These are phyloP conservation scores for Phalaenopsis aphrodite DNA, from an alignment of 106 monocot species.

Conservation along the genomic window DNA sequence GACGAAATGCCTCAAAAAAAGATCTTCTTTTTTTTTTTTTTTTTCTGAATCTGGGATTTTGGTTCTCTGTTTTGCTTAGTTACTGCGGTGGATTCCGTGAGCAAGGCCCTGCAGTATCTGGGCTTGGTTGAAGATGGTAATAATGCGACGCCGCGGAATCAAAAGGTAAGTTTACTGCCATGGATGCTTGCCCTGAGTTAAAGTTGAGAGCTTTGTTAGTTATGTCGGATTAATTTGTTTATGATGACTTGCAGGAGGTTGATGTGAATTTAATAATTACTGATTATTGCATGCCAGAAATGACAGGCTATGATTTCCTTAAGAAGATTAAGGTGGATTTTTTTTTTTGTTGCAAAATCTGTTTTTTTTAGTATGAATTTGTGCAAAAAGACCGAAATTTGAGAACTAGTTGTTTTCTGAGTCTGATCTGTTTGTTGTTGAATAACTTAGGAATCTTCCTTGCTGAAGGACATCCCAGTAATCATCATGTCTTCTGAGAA, in stretches of 20 bases:
- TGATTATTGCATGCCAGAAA: constrained; percentile 82
- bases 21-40: neutral
- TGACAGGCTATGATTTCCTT: constrained; percentile 85
- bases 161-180: constrained; percentile 6
- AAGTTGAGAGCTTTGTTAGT: neutral
- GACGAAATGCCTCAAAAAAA: neutral
- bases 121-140: constrained; percentile 36
- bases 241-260: constrained; percentile 39
- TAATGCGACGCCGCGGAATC: constrained; percentile 10
- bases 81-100: constrained; percentile 60
- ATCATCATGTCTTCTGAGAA: constrained; percentile 98
- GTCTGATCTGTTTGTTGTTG: neutral
- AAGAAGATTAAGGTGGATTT: constrained; percentile 66
- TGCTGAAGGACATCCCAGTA: constrained; percentile 80
- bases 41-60: neutral
- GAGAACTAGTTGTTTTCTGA: neutral
- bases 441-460: constrained; percentile 50
- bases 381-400: neutral
- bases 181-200: neutral
- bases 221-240: neutral
- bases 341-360: neutral
- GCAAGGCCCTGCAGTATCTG: constrained; percentile 60
- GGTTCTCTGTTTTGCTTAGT: constrained; percentile 20
- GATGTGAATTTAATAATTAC: constrained; percentile 71
- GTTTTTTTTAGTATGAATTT: no score